These are phyloP conservation scores for Nyssa sinensis DNA, from an alignment of 148 eudicot genomes.

Conservation along the genomic window DNA sequence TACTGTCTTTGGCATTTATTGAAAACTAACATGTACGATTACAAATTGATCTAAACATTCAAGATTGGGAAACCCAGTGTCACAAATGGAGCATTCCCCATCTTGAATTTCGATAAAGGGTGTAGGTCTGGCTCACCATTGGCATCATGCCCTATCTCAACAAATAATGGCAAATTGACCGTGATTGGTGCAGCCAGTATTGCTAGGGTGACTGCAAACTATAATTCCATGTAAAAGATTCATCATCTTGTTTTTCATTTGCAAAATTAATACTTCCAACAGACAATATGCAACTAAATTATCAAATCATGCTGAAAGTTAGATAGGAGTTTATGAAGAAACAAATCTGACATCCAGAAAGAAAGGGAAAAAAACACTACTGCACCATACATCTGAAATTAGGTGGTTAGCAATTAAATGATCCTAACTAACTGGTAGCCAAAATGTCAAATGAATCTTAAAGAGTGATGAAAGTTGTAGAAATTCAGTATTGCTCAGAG, in stretches of 20 bases:
- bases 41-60: neutral
- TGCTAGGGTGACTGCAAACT: neutral
- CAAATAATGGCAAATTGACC: neutral
- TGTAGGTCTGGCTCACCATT: neutral
- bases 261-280: too few relatives aligned
- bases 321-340: too few relatives aligned
- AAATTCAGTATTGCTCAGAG: too few relatives aligned
- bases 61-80: neutral
- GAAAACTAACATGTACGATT: too few relatives aligned
- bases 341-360: too few relatives aligned
- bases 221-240: neutral
- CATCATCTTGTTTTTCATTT: neutral
- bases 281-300: too few relatives aligned
- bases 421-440: neutral
- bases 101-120: neutral
- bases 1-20: too few relatives aligned
- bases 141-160: neutral
- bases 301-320: too few relatives aligned
- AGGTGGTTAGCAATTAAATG: neutral
- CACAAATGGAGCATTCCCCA: neutral
- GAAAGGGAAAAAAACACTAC: conserved; percentile 3
- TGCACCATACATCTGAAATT: neutral
- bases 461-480: too few relatives aligned
- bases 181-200: too few relatives aligned
- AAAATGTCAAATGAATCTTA: neutral